phyloP scores from a whole-genome alignment of 768 basidiomycete genomes.

The Terana coerulea region DNA sequence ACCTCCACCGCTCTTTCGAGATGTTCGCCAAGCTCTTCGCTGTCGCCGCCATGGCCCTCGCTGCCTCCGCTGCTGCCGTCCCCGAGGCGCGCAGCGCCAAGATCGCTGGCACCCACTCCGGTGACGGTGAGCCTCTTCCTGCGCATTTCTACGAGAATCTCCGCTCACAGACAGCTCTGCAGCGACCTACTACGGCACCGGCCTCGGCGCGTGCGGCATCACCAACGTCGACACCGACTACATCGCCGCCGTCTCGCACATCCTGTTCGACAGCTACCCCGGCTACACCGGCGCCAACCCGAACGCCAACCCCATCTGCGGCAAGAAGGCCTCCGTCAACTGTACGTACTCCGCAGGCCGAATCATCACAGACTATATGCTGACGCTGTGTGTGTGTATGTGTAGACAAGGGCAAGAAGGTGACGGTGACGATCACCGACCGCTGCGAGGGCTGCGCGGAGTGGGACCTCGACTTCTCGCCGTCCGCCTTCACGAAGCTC shows the following conservation, averaged over 20 bases:
- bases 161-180: conserved; percentile 21
- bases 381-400: conserved; percentile 3
- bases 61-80: conserved; percentile 30
- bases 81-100: conserved; percentile 32
- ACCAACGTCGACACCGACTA: conserved; percentile 41
- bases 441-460: conserved; percentile 54
- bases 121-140: conserved; percentile 18
- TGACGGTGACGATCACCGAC: conserved; percentile 53
- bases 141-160: conserved; percentile 14
- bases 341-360: conserved; percentile 39
- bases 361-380: conserved; percentile 4
- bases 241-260: conserved; percentile 58
- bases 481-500: conserved; percentile 48
- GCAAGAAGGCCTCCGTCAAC: conserved; percentile 34
- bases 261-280: conserved; percentile 54
- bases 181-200: conserved; percentile 66
- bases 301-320: conserved; percentile 73
- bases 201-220: conserved; percentile 60
- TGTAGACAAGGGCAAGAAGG: conserved; percentile 47
- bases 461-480: conserved; percentile 62
- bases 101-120: conserved; percentile 16
- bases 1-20: too few species aligned
- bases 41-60: conserved; percentile 39
- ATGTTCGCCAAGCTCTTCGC: conserved; percentile 36
- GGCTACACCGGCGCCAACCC: conserved; percentile 57